Evolutionary conservation across 192 early-diverging fungal species (phyloP).

Genomic region (Entomortierella chlamydospora): DNA sequence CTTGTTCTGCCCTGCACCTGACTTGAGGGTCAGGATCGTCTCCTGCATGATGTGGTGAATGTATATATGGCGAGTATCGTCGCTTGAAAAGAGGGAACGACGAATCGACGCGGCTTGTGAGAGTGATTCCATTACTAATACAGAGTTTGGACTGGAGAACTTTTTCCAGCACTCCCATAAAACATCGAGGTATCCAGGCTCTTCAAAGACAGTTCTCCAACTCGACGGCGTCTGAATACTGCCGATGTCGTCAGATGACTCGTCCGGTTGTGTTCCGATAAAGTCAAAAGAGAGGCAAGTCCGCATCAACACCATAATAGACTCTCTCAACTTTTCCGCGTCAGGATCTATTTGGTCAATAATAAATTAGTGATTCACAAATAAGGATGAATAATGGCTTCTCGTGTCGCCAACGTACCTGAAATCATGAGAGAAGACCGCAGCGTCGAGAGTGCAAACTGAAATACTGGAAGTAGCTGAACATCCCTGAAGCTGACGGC

Average conservation of each 20-base stretch:
- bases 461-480: slow-evolving; percentile 42
- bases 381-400: too few species aligned
- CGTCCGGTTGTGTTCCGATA: slow-evolving; percentile 44
- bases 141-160: slow-evolving; percentile 48
- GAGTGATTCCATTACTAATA: slow-evolving; percentile 83
- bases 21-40: slow-evolving; percentile 72
- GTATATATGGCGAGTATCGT: slow-evolving; percentile 74
- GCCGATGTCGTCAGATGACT: slow-evolving; percentile 41
- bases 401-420: too few species aligned
- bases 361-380: neutral
- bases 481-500: slow-evolving; percentile 45
- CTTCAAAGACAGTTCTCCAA: slow-evolving; percentile 83
- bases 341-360: slow-evolving; percentile 19
- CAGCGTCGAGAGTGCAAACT: slow-evolving; percentile 29
- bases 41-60: slow-evolving; percentile 78
- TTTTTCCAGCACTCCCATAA: slow-evolving; percentile 65
- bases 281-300: slow-evolving; percentile 47
- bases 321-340: slow-evolving; percentile 35
- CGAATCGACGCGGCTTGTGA: slow-evolving; percentile 84
- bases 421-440: slow-evolving; percentile 16
- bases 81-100: slow-evolving; percentile 86
- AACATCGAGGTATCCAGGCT: slow-evolving; percentile 74
- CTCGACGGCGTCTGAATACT: slow-evolving; percentile 78
- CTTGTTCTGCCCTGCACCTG: slow-evolving; percentile 59
- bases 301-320: slow-evolving; percentile 34